Percentiles rank a stretch among this genome's conserved stretches.
Conservation (phyloP, 306 rosid genomes). For the Chamaecrista fasciculata region DNA sequence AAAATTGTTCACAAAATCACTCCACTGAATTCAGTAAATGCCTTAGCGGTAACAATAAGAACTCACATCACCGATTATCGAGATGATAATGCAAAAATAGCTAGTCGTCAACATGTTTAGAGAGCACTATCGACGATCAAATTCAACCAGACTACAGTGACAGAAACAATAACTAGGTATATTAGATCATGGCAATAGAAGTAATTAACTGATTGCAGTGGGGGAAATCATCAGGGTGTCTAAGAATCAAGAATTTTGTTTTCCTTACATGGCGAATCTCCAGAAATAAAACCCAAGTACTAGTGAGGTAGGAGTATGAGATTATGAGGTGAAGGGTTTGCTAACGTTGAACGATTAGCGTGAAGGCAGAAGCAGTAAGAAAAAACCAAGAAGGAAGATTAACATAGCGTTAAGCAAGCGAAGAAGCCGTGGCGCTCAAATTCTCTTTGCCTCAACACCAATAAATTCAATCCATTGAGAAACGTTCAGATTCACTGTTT, state of each 20-base stretch:
- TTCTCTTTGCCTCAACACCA: constrained; percentile 21
- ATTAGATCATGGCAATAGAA: constrained; percentile 30
- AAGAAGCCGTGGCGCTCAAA: constrained; percentile 36
- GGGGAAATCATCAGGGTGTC: constrained; percentile 12
- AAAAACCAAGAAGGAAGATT: constrained; percentile 17
- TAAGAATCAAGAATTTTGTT: constrained; percentile 3
- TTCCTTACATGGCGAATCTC: constrained; percentile 15
- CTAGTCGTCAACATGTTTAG: constrained; percentile 5
- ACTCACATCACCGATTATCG: constrained; percentile 15
- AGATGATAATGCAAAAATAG: constrained; percentile 28
- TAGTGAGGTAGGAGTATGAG: constrained; percentile 19
- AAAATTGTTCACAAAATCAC: constrained; percentile 21
- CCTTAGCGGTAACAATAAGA: constrained; percentile 17
- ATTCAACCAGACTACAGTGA: constrained; percentile 28
- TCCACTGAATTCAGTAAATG: constrained; percentile 4
- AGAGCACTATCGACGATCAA: not conserved
- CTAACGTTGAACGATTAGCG: not conserved
- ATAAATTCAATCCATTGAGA: not conserved
- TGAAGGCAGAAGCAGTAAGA: constrained; percentile 16
- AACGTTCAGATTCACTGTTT: too few species aligned
- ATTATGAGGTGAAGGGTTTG: constrained; percentile 24
- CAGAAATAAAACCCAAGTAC: constrained; percentile 21
- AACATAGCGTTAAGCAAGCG: constrained; percentile 46
- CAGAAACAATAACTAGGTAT: constrained; percentile 18
- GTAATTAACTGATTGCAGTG: not conserved